phyloP scores from a whole-genome alignment of 495 filamentous ascomycete genomes.

The Hyphodiscus hymeniophilus region DNA sequence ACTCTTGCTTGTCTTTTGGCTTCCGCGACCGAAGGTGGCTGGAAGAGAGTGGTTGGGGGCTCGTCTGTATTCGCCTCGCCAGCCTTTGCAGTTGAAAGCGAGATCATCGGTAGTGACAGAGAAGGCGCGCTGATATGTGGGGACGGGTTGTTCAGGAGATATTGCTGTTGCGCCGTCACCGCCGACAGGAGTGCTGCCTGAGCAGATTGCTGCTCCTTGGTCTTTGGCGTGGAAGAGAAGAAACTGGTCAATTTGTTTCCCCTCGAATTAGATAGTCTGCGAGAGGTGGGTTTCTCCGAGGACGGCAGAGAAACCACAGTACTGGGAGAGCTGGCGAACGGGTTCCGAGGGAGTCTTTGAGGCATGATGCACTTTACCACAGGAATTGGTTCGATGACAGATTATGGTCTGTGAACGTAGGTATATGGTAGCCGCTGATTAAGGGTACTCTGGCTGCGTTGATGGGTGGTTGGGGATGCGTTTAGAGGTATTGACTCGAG shows the following conservation, averaged over 20 bases:
- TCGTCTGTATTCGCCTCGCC: constrained; percentile 71
- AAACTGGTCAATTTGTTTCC: constrained; percentile 50
- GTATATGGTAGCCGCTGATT: not conserved
- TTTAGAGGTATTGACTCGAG: not conserved
- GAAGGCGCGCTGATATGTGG: constrained; percentile 61
- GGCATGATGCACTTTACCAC: constrained; percentile 21
- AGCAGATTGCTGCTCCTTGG: constrained; percentile 46
- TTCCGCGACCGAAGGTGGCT: constrained; percentile 85
- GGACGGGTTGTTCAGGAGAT: constrained; percentile 46
- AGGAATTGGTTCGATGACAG: not conserved
- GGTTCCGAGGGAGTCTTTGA: constrained; percentile 24
- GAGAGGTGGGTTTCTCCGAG: constrained; percentile 19
- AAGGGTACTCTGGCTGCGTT: too few species aligned
- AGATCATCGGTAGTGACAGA: constrained; percentile 84
- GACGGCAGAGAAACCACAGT: constrained; percentile 15
- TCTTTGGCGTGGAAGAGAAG: constrained; percentile 61
- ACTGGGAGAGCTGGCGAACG: constrained; percentile 19
- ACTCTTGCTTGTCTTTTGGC: constrained; percentile 61
- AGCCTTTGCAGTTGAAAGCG: constrained; percentile 77
- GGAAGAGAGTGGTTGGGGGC: constrained; percentile 73
- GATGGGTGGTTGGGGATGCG: too few species aligned
- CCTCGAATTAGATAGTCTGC: constrained; percentile 49
- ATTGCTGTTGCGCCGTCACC: constrained; percentile 47
- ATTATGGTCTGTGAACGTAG: not conserved
- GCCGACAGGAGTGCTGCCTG: constrained; percentile 53